These are phyloP conservation scores for Paramecium sonneborni DNA, from an alignment of 73 alveolate species.

Conservation along the genomic window DNA sequence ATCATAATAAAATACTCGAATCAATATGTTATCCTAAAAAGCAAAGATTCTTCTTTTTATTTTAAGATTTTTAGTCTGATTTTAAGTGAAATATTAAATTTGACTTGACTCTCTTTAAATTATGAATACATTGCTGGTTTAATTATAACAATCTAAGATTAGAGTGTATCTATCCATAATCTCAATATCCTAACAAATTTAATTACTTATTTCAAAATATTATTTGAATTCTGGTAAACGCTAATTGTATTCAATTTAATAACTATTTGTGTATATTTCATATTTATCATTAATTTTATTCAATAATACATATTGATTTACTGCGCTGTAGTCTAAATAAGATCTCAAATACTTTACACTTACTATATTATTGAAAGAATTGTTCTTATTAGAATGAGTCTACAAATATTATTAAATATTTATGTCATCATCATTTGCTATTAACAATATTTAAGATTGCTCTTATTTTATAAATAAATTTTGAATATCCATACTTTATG, in stretches of 20 bases:
- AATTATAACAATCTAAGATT: background rate
- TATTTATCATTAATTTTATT: background rate
- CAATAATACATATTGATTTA: background rate
- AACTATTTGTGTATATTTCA: background rate
- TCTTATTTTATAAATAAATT: background rate
- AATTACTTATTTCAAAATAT: background rate
- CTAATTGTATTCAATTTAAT: background rate
- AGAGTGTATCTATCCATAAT: background rate
- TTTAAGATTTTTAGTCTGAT: background rate
- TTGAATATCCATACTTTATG: background rate
- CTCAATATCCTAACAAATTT: background rate
- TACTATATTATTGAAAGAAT: background rate
- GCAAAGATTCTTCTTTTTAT: background rate
- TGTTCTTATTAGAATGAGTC: background rate
- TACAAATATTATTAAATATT: background rate
- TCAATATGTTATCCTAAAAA: background rate
- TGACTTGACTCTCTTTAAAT: background rate
- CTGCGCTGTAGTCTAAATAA: background rate
- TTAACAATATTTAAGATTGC: background rate
- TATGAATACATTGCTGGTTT: background rate
- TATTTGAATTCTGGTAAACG: conserved; percentile 19
- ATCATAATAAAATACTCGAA: background rate
- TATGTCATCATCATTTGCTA: background rate
- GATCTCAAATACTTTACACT: background rate
- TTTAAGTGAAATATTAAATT: background rate